These are phyloP conservation scores for Phytophthora fragariaefolia DNA, from an alignment of 352 stramenopile genomes.

Conservation along the genomic window DNA sequence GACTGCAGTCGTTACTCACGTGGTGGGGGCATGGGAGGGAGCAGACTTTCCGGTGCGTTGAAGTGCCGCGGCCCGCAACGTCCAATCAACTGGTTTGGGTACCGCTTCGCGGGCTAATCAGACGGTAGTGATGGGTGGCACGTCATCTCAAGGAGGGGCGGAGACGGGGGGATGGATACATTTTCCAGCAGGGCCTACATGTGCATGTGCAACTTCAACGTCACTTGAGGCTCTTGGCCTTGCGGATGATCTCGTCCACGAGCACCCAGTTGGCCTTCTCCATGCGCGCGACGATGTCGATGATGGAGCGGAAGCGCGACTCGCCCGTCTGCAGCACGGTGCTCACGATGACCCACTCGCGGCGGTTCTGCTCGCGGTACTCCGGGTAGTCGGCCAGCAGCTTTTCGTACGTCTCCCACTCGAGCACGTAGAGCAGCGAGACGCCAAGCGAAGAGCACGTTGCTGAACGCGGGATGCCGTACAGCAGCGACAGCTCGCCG, in stretches of 20 bases:
- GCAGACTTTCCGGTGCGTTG: background rate
- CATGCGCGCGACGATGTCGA: constrained; percentile 72
- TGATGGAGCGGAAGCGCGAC: constrained; percentile 74
- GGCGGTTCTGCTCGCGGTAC: constrained; percentile 74
- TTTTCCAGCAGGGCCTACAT: too few species aligned
- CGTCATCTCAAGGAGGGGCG: background rate
- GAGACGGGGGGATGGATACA: constrained; percentile 14
- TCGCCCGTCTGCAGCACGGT: constrained; percentile 62
- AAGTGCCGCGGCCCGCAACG: too few species aligned
- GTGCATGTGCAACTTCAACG: too few species aligned
- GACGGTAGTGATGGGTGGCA: background rate
- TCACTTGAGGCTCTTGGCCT: constrained; percentile 69
- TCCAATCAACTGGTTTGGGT: background rate
- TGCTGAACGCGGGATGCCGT: constrained; percentile 77
- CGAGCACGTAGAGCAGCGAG: constrained; percentile 81
- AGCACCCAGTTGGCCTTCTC: constrained; percentile 66
- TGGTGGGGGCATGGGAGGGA: background rate
- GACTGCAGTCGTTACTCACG: background rate
- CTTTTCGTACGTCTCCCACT: constrained; percentile 77
- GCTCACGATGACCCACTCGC: constrained; percentile 79
- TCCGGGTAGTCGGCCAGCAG: constrained; percentile 75
- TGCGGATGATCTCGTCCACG: constrained; percentile 74
- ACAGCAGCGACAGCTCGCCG: constrained; percentile 71
- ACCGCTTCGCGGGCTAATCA: background rate
- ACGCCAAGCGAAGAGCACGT: constrained; percentile 72